Base-by-base conservation (phyloP, 805 yeast species). In the Kockiozyma suomiensis region DNA sequence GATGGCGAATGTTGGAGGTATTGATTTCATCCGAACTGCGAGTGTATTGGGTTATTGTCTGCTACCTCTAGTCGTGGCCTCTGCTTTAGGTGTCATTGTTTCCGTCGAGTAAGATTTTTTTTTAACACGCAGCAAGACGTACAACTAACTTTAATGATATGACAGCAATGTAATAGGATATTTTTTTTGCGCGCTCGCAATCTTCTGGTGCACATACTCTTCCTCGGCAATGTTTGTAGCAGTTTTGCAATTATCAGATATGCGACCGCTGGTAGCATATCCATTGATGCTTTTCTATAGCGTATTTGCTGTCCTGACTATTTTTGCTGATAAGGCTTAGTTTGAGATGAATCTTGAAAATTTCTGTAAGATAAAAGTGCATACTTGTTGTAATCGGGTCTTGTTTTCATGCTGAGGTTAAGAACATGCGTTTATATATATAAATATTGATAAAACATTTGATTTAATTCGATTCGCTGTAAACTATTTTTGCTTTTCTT, bases 261-360 rank as follows among this genome's bases (percentile, higher is more conserved):
- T 93, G 64, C 84, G 99, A 70, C 86, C 88, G 4, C 81, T 94
- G 64, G 87, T 94, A 60, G 99, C 97, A 1, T 94, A 94, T 71
- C 99, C 99, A 1, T 79, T 94, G 69, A 85, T 88, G 13, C 83
- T 94, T 76, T 93, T 93, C 72, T 94, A 94, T 79, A 85, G 92
- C 58, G 92, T 93, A 2, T 94, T 94, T 79, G 97, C 97, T 33
- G 80, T 94, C 67, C 91, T 94, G 96, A 96, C 97, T 1, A 87
- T 94, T 35, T 94, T 94, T 72, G 92, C 82, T 12, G 79, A 75
- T 50, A 70, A 69, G 42, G 54, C 62, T 4, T 59, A 35, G 21
- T 30, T 15, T 35, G 10, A n/a, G 25, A 10, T 37, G 13, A 25
- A 19, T 17, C 28, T 19, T 17, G 15, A 15, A 32, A 17, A 12